Base-by-base conservation (phyloP, 208 protist species). In the Trypanosoma lewisi region DNA sequence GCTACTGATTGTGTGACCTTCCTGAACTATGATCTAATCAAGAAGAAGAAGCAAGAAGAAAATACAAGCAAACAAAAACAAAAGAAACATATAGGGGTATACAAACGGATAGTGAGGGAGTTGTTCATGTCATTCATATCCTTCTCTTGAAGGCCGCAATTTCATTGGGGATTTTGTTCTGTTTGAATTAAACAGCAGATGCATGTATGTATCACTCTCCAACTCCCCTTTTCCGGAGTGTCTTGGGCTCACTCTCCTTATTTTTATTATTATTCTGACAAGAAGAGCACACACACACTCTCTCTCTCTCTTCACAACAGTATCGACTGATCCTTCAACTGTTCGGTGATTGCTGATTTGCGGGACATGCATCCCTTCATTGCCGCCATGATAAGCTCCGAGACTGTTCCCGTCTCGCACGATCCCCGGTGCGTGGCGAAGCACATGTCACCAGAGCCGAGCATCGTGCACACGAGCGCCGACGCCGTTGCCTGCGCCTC, bases 391-490 rank as follows among this genome's bases (percentile, higher is more conserved):
- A 82, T 23, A 30, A 94, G 68, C 51, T 83, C 77, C 9, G 61
- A 57, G 47, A 87, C 75, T 14, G 85, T 91, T 17, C 70, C 62
- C 25, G 78, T 30, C 74, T 94, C 88, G 48, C 82, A 87, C 5
- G 61, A 39, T 30, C 88, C 88, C 2, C 67, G 75, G 27, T 93
- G 85, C 52, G 52, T 58, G 57, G 84, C 52, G 71, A 79, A 89
- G 63, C 77, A 78, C 17, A 89, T 56, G 28, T 63, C 66, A 27
- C 82, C 78, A 19, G 78, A 75, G 33, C 70, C 73, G 16, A 93
- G 72, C 17, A 69, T 64, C 25, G 66, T 60, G 44, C 78, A 88
- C 12, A 87, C 79, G 17, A 79, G 67, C 16, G 84, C 78, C 4
- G 62, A 59, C 21, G 81, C 82, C 37, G 52, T 68, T 31, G 73